phyloP scores from a whole-genome alignment of 2,329 filamentous ascomycete species.

The Fusarium miscanthi region DNA sequence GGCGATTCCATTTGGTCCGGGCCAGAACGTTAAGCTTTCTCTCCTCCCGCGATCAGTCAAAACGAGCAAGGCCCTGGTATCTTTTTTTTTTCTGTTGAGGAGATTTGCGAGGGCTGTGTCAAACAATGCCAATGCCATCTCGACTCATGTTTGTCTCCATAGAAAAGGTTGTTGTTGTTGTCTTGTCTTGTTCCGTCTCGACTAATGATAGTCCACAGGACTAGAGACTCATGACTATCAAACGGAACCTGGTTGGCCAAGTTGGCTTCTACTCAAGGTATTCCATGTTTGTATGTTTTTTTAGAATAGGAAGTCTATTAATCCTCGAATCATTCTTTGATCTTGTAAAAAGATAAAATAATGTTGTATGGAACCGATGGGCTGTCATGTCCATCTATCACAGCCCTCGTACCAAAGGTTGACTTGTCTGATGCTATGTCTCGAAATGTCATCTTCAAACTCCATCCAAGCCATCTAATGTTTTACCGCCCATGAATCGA shows the following conservation, averaged over 20 bases:
- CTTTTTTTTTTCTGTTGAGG: conserved; percentile 33
- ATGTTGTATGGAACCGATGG: neutral
- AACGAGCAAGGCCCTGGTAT: neutral
- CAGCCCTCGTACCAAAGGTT: conserved; percentile 1
- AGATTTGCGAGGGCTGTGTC: conserved; percentile 28
- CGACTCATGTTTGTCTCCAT: conserved; percentile 12
- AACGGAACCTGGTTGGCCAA: neutral
- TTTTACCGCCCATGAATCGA: conserved; percentile 24
- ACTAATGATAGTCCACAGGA: neutral
- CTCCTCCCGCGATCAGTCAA: neutral
- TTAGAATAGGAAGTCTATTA: neutral
- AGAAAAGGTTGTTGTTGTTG: neutral
- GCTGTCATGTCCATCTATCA: neutral
- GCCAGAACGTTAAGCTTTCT: conserved; percentile 38
- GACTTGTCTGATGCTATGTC: conserved; percentile 12
- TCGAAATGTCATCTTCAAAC: conserved; percentile 27
- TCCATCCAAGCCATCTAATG: conserved; percentile 19
- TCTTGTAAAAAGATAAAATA: neutral
- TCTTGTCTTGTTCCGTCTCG: neutral
- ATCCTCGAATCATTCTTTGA: neutral
- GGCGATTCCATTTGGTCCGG: conserved; percentile 27
- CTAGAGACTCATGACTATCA: neutral
- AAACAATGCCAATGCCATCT: conserved; percentile 17
- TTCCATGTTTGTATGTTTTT: neutral
- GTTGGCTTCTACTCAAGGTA: neutral